Conservation (phyloP, 331 rosid species). For the Arachis monticola region DNA sequence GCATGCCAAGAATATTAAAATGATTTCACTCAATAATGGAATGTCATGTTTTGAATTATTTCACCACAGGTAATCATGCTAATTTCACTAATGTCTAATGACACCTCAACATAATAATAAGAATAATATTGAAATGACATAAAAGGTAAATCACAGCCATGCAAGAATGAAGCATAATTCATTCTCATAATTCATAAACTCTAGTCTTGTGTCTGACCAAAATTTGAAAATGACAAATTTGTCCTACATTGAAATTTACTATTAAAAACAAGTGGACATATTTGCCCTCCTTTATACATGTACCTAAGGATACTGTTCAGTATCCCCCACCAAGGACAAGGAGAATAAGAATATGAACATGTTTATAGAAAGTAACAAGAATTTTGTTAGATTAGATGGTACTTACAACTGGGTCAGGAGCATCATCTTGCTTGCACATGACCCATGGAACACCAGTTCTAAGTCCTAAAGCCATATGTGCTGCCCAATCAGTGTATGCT, state of each 20-base stretch:
- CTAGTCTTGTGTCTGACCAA: too few species aligned
- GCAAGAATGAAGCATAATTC: constrained; percentile 43
- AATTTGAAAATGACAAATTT: too few species aligned
- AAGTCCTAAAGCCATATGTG: constrained; percentile 76
- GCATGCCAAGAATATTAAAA: constrained; percentile 8
- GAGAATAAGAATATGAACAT: constrained; percentile 14
- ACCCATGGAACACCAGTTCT: constrained; percentile 87
- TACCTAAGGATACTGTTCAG: not conserved
- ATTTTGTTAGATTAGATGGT: constrained; percentile 15
- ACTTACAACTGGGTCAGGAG: constrained; percentile 92
- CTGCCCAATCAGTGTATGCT: constrained; percentile 81
- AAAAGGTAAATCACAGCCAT: constrained; percentile 40
- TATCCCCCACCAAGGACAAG: constrained; percentile 47
- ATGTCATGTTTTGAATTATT: constrained; percentile 13
- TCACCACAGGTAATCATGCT: not conserved
- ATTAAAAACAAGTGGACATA: too few species aligned
- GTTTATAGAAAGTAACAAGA: constrained; percentile 25
- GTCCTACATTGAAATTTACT: too few species aligned
- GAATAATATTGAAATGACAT: constrained; percentile 26
- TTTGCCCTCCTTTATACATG: too few species aligned
- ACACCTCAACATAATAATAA: constrained; percentile 29
- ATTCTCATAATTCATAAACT: too few species aligned
- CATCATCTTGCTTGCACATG: constrained; percentile 97
- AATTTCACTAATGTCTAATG: not conserved
- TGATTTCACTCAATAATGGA: constrained; percentile 18